Evolutionary conservation across 176 grass and related monocot species (phyloP).

Genomic region (Oryza coarctata): DNA sequence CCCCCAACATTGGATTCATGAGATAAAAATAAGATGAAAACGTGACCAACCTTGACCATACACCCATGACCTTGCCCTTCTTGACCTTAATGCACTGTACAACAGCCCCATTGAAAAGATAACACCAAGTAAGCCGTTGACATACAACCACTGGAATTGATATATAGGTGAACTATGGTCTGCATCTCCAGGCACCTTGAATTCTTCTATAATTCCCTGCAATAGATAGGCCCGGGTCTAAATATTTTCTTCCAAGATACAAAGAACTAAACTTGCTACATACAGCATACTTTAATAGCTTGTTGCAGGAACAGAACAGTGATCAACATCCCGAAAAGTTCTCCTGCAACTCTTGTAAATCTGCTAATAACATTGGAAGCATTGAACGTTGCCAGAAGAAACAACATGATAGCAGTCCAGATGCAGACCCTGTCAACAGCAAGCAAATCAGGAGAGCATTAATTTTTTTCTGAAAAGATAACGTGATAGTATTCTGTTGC

Average conservation of each 20-base stretch:
- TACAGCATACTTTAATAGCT: slow-evolving; percentile 67
- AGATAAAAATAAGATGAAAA: not conserved
- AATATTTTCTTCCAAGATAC: not conserved
- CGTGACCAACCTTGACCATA: slow-evolving; percentile 61
- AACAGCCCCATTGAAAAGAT: slow-evolving; percentile 78
- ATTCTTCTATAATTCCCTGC: slow-evolving; percentile 80
- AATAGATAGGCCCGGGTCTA: not conserved
- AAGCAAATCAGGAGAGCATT: slow-evolving; percentile 22
- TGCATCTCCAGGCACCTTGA: slow-evolving; percentile 53
- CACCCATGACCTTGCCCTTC: slow-evolving; percentile 64
- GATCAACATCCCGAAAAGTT: slow-evolving; percentile 97
- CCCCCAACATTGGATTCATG: not conserved
- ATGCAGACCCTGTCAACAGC: slow-evolving; percentile 74
- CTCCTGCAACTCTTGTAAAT: slow-evolving; percentile 95
- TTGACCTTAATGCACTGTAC: slow-evolving; percentile 66
- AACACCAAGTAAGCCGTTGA: slow-evolving; percentile 76
- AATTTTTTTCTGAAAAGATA: slow-evolving; percentile 1
- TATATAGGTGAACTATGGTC: slow-evolving; percentile 34
- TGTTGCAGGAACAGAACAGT: slow-evolving; percentile 88
- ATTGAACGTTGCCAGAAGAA: slow-evolving; percentile 80
- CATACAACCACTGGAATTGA: slow-evolving; percentile 81
- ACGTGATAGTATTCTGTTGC: slow-evolving; percentile 7
- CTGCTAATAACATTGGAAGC: slow-evolving; percentile 76
- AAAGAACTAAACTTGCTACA: not conserved
- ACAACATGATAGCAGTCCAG: slow-evolving; percentile 83